A percentile compares a stretch with the other conserved stretches of the same genome.
These are phyloP conservation scores for Diutina mesorugosa DNA, from an alignment of 1,139 yeast genomes.

Conservation along the genomic window DNA sequence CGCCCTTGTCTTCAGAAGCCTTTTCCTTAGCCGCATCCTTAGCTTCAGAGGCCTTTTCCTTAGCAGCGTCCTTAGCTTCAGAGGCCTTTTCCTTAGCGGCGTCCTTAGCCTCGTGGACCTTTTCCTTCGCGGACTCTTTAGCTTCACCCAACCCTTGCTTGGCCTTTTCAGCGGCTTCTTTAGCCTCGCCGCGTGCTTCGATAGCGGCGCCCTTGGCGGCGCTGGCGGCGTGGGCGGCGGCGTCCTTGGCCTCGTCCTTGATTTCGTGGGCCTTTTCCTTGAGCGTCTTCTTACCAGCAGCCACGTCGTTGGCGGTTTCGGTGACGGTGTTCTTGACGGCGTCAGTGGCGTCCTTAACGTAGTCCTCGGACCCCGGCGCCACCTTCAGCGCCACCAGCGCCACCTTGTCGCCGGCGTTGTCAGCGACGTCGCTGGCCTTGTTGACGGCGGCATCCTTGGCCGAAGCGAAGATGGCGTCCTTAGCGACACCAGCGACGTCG, in stretches of 20 bases:
- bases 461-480: neutral
- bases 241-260: neutral
- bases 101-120: constrained; percentile 7
- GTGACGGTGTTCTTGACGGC: neutral
- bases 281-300: neutral
- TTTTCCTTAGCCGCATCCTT: constrained; percentile 10
- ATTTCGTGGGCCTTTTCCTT: neutral
- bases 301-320: neutral
- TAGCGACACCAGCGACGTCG: neutral
- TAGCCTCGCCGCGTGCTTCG: neutral
- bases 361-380: neutral
- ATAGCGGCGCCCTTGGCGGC: neutral
- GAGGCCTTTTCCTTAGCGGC: constrained; percentile 8
- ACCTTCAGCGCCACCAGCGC: neutral
- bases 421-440: neutral
- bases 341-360: neutral
- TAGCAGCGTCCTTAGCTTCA: too few relatives aligned
- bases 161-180: neutral
- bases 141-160: neutral
- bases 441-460: neutral
- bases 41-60: neutral
- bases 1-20: neutral
- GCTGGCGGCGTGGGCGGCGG: neutral
- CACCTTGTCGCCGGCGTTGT: neutral
- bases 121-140: constrained; percentile 1